Base-by-base conservation (phyloP, 306 rosid genomes). In the Sindora glabra region DNA sequence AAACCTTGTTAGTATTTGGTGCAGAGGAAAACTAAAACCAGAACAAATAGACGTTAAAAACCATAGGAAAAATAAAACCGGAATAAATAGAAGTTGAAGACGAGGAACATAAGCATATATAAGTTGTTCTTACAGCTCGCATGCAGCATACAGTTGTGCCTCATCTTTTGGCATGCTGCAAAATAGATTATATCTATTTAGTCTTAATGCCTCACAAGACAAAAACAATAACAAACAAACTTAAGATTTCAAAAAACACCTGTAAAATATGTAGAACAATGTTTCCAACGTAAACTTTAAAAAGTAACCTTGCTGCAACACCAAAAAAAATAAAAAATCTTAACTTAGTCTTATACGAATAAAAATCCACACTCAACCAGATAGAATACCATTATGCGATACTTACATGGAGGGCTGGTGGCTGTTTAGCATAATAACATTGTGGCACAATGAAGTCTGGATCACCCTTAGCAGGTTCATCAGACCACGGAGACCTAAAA, bases 401-500 rank as follows among this genome's bases (percentile, higher is more conserved):
- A n/a, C 87, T 80, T 83, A 84, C 99, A 68, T 84, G 89, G 50
- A 94, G 62, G 21, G 79, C 36, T 60, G 94, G 94, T 9, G 95
- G 91, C 51, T 72, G 90, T 82, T 94, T 87, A 15, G 87, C 80
- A 19, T 66, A 69, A 50, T 94, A 94, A 72, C 99, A 94, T 51
- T 84, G 94, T 0, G 95, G 99, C 48, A 89, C 86, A 37, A 30
- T 75, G 69, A 94, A 94, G 59, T 86, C 95, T 36, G 99, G 97
- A 73, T 94, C 99, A 26, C 94, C 94, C 82, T 89, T 94, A 33
- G 87, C 88, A 5, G 99, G 89, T 76, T 84, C 99, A 23, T 94
- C 97, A 46, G 95, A 85, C 99, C 99, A 94, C n/a, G 99, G 99
- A 52, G 99, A 94, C 41, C 86, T 88, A 77, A 94, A 94, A 67